Base-by-base conservation (phyloP, 2,329 filamentous ascomycete species). In the Trichoderma koningiopsis region DNA sequence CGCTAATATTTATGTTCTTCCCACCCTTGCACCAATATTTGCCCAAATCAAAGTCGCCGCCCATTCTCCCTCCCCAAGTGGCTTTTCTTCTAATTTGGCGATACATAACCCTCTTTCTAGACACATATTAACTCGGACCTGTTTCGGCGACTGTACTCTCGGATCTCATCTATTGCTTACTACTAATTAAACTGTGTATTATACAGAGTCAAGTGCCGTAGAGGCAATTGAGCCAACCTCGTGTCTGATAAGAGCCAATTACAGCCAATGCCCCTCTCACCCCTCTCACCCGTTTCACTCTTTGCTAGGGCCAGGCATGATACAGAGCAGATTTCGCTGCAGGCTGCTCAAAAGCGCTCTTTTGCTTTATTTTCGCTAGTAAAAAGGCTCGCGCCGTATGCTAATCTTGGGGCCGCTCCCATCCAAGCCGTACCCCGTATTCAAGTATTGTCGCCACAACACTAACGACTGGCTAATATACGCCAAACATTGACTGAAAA, bases 11-110 rank as follows among this genome's bases (percentile, higher is more conserved):
- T 27, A 5, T 8, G 40, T 5, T 60, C 37, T 68, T 55, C 16
- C 22, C 47, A 49, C 40, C 58, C 58, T 63, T 68, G 57, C 67
- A 64, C 29, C 22, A 47, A 62, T 43, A 55, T 35, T 47, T 58
- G 22, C 24, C 55, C 55, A 67, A 33, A 67, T 27, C 47, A 31
- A 24, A 13, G 55, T 35, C 35, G 47, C 56, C 53, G 37, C 35
- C 64, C 55, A 47, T 29, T 37, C 5, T 52, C 22, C 6, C 7
- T 33, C 7, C 7, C 29, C 22, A 43, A 43, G 40, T 43, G 40
- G 2, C 16, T 43, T n/a, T n/a, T n/a, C 16, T 7, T n/a, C 13
- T 22, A 37, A 16, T 31, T 19, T 22, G 22, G 29, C 24, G 16
- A 22, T 22, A 52, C 33, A 5, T 27, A 35, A 4, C 4, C 29